These are phyloP conservation scores for Fomitopsis palustris DNA, from an alignment of 1,284 basidiomycete genomes.

Conservation along the genomic window DNA sequence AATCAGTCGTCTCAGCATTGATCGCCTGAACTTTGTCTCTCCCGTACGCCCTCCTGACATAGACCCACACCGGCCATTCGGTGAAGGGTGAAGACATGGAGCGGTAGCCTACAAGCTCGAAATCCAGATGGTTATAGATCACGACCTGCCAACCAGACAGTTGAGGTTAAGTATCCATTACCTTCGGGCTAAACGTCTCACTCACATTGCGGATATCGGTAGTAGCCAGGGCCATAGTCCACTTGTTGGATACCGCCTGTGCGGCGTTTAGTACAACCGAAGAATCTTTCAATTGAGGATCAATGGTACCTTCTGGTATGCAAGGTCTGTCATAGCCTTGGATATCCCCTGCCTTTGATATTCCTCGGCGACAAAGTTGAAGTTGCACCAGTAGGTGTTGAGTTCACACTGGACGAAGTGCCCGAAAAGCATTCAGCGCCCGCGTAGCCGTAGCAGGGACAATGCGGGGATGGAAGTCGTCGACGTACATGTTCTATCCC, in stretches of 20 bases:
- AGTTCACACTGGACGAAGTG: not conserved
- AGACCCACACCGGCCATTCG: not conserved
- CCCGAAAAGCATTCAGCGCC: too few species aligned
- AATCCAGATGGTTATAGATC: not conserved
- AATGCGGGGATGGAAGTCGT: not conserved
- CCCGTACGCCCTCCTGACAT: not conserved
- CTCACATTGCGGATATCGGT: not conserved
- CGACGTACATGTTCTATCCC: constrained; percentile 1
- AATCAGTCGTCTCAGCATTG: too few species aligned
- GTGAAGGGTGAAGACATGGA: not conserved
- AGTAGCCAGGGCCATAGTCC: not conserved
- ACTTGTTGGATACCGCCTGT: not conserved
- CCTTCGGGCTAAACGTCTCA: not conserved
- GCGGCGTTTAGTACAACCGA: not conserved
- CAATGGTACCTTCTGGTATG: not conserved
- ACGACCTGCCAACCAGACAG: not conserved
- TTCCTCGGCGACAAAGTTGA: constrained; percentile 14
- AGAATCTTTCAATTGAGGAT: not conserved
- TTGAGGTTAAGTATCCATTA: not conserved
- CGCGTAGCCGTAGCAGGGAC: too few species aligned
- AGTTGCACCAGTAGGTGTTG: constrained; percentile 16
- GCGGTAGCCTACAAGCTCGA: not conserved
- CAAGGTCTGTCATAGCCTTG: constrained; percentile 10
- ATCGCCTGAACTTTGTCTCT: too few species aligned
- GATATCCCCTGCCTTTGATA: constrained; percentile 15